Evolutionary conservation across 805 yeast species (phyloP), one percentile per base, ranked within the genome.

Genomic region (Candida sithepensis): DNA sequence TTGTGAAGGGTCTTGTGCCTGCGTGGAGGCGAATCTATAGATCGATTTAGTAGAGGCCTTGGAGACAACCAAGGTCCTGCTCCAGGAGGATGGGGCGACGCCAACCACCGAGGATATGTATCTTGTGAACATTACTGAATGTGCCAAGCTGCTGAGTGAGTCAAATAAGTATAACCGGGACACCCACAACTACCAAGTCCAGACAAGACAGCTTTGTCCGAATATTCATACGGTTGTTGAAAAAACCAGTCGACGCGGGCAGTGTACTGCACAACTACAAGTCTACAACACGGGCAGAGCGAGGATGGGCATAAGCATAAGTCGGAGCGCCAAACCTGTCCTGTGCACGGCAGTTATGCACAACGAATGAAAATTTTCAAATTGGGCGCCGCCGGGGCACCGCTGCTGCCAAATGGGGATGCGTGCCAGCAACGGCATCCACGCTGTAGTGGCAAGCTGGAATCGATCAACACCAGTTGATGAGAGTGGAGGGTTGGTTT

Each of bases 291-390:
- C n/a, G n/a, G n/a, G n/a, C n/a, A n/a, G n/a, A n/a, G n/a, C n/a
- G n/a, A n/a, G n/a, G n/a, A n/a, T n/a, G n/a, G n/a, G n/a, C n/a
- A n/a, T n/a, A n/a, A n/a, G n/a, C n/a, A n/a, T n/a, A n/a, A n/a
- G n/a, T n/a, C n/a, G n/a, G n/a, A n/a, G n/a, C n/a, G n/a, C n/a
- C n/a, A n/a, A n/a, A n/a, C n/a, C n/a, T n/a, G n/a, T n/a, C n/a
- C 3, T 26, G 46, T 48, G n/a, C 58, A 42, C 42, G 43, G 9
- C 47, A 36, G 23, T 55, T 55, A 60, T 60, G 64, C 63, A 39
- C 56, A 51, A 50, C 64, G 62, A 60, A 60, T 60, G 52, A 57
- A 55, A 59, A 46, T 38, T 42, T 50, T 33, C 21, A 40, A 47
- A 43, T n/a, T 12, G 16, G 34, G 16, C 34, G 16, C 14, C 34